Conservation (phyloP, 2,329 filamentous ascomycete species). For the Scleromitrula shiraiana region DNA sequence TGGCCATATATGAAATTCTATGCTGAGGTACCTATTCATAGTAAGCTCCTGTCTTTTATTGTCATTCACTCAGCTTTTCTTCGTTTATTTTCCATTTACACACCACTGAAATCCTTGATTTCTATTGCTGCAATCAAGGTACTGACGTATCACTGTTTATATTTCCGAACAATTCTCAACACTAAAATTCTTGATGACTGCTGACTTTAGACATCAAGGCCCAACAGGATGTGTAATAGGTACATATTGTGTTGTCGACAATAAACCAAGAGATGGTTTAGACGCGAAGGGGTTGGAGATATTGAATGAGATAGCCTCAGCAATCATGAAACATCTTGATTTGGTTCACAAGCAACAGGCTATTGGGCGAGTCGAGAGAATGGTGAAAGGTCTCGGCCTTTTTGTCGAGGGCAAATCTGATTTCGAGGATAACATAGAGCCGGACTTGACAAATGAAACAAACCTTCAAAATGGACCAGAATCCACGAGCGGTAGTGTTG, state of each 20-base stretch:
- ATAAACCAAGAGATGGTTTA: conserved; percentile 42
- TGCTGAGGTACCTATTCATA: conserved; percentile 22
- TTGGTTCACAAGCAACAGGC: conserved; percentile 43
- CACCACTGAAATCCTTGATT: too few species aligned
- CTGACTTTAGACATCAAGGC: too few species aligned
- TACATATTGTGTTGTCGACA: conserved; percentile 50
- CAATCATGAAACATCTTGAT: conserved; percentile 53
- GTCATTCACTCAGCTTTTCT: background rate
- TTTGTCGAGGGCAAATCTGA: conserved; percentile 43
- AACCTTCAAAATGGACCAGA: background rate
- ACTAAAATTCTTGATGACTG: too few species aligned
- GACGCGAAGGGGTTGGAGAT: conserved; percentile 39
- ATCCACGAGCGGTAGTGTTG: background rate
- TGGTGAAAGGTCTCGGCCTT: conserved; percentile 42
- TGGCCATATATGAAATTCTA: conserved; percentile 23
- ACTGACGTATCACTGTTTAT: too few species aligned
- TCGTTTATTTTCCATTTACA: too few species aligned
- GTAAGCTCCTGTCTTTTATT: background rate
- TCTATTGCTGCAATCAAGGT: too few species aligned
- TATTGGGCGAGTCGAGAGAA: conserved; percentile 42
- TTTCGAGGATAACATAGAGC: conserved; percentile 13
- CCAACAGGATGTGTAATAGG: conserved; percentile 41
- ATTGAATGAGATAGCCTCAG: conserved; percentile 45
- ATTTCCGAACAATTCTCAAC: too few species aligned
- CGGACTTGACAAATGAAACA: background rate